Evolutionary conservation across 2,329 filamentous ascomycete species (phyloP).

Genomic region (Bipolaris cookei): DNA sequence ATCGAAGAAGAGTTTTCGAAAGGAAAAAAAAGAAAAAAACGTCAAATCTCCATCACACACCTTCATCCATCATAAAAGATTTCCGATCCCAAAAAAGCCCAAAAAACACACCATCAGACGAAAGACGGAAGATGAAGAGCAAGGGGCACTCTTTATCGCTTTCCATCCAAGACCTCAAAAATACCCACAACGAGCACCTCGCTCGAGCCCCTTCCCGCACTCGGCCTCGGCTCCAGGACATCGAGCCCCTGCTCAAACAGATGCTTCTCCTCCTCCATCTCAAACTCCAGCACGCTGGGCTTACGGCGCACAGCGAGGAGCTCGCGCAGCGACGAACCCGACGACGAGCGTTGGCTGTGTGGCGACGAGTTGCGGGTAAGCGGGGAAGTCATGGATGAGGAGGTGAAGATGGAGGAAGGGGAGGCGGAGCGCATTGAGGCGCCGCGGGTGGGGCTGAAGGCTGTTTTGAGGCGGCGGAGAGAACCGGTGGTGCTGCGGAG

Average conservation of each 20-base stretch:
- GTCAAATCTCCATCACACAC: no score
- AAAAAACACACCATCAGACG: neutral
- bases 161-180: constrained; percentile 48
- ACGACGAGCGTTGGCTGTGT: constrained; percentile 36
- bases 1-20: neutral
- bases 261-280: constrained; percentile 45
- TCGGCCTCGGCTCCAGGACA: constrained; percentile 45
- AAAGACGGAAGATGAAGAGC: neutral
- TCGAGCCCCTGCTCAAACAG: constrained; percentile 40
- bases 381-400: constrained; percentile 36
- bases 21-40: neutral
- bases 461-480: constrained; percentile 44
- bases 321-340: constrained; percentile 34
- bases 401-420: constrained; percentile 26
- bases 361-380: constrained; percentile 40
- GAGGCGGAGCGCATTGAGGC: constrained; percentile 37
- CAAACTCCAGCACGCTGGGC: constrained; percentile 43
- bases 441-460: constrained; percentile 43
- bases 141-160: constrained; percentile 22
- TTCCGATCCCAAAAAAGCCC: neutral
- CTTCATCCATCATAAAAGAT: neutral
- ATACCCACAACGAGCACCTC: constrained; percentile 47
- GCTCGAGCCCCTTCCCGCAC: constrained; percentile 13
- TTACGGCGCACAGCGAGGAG: constrained; percentile 44
- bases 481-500: constrained; percentile 38